Conservation (phyloP, 2,329 filamentous ascomycete genomes). For the Drechslerella coelobrocha region DNA sequence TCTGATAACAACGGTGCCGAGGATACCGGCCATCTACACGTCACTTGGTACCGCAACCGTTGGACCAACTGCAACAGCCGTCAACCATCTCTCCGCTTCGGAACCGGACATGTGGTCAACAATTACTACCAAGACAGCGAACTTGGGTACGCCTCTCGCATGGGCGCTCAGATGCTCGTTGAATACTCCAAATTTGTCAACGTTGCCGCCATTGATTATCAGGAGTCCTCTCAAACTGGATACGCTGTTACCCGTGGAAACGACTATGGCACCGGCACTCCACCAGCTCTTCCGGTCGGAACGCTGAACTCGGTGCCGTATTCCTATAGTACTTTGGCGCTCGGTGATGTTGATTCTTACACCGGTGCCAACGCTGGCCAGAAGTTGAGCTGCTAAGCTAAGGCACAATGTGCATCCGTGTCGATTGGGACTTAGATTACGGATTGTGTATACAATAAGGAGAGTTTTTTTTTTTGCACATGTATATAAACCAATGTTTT, state of each 20-base stretch:
- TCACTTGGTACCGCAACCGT: slow-evolving; percentile 73
- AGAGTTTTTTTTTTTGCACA: no score
- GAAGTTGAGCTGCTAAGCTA: slow-evolving; percentile 38
- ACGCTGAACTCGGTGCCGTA: slow-evolving; percentile 65
- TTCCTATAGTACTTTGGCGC: slow-evolving; percentile 58
- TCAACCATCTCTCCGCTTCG: slow-evolving; percentile 69
- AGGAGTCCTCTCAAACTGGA: slow-evolving; percentile 56
- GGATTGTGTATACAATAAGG: slow-evolving; percentile 3
- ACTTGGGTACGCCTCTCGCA: slow-evolving; percentile 66
- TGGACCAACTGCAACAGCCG: slow-evolving; percentile 69
- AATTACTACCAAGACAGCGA: slow-evolving; percentile 61
- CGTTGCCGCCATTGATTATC: slow-evolving; percentile 33
- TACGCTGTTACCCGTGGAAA: slow-evolving; percentile 61
- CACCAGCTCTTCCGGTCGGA: slow-evolving; percentile 63
- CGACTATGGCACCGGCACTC: slow-evolving; percentile 60
- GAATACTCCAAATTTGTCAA: slow-evolving; percentile 62
- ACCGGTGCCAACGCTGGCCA: slow-evolving; percentile 37
- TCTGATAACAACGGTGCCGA: slow-evolving; percentile 40
- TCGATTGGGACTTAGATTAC: not conserved
- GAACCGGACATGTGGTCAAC: slow-evolving; percentile 69
- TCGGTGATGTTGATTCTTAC: slow-evolving; percentile 29
- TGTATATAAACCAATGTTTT: no score
- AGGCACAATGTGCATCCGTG: not conserved
- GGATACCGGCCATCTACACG: slow-evolving; percentile 64
- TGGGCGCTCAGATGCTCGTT: slow-evolving; percentile 66